These are phyloP conservation scores for Sordariomycetes sp. DNA, from an alignment of 2,329 filamentous ascomycete species.

Conservation along the genomic window DNA sequence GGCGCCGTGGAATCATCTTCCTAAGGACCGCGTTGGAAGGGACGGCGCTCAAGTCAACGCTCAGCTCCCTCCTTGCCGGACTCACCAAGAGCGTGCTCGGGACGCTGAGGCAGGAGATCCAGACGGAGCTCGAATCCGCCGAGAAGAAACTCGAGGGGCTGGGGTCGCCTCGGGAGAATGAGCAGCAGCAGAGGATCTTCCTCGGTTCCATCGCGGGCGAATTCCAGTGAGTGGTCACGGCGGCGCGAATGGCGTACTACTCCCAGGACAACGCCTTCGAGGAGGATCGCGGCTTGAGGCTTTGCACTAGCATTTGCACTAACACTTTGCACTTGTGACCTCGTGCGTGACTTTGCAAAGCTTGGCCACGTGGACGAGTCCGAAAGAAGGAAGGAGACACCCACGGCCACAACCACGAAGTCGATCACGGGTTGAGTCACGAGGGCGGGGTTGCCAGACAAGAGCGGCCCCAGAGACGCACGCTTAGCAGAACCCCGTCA, in stretches of 20 bases:
- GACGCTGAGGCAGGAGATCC: constrained; percentile 11
- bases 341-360: constrained; percentile 4
- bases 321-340: constrained; percentile 9
- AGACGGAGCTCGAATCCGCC: constrained; percentile 4
- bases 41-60: constrained; percentile 10
- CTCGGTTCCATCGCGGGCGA: constrained; percentile 8
- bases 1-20: constrained; percentile 19
- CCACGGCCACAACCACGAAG: not conserved
- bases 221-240: constrained; percentile 9
- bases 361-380: constrained; percentile 10
- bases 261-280: constrained; percentile 6
- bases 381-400: not conserved
- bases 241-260: constrained; percentile 8
- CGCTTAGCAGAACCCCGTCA: too few species aligned
- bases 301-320: constrained; percentile 11
- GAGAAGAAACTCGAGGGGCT: constrained; percentile 6
- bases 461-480: not conserved
- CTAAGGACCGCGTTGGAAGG: constrained; percentile 12
- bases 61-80: constrained; percentile 13
- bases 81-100: constrained; percentile 15
- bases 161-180: constrained; percentile 7
- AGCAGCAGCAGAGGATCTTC: constrained; percentile 9
- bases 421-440: too few species aligned
- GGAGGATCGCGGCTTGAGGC: constrained; percentile 6
- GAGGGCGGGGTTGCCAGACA: not conserved